Evolutionary conservation across 2,329 filamentous ascomycete species (phyloP).

Genomic region (Ceratocystis cubensis): DNA sequence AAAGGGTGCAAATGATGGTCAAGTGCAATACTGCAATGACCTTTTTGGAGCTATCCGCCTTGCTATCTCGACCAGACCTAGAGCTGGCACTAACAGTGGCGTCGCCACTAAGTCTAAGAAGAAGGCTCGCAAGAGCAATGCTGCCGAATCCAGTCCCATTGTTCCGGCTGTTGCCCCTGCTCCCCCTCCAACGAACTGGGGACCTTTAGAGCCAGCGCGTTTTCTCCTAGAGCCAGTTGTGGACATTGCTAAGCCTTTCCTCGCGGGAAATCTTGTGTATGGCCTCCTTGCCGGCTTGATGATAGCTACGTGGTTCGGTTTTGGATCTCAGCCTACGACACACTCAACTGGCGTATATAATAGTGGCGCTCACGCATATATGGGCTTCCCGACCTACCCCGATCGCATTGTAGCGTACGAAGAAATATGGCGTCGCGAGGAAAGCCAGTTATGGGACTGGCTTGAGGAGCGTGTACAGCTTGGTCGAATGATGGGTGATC

Average conservation of each 20-base stretch:
- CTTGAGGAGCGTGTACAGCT: slow-evolving; percentile 74
- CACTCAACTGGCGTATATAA: slow-evolving; percentile 25
- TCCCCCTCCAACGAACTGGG: slow-evolving; percentile 49
- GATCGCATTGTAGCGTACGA: slow-evolving; percentile 76
- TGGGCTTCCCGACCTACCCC: slow-evolving; percentile 36
- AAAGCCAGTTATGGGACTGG: slow-evolving; percentile 87
- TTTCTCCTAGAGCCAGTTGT: slow-evolving; percentile 55
- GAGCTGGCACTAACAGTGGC: slow-evolving; percentile 35
- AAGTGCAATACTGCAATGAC: slow-evolving; percentile 69
- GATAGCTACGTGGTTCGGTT: slow-evolving; percentile 61
- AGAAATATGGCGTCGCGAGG: slow-evolving; percentile 80
- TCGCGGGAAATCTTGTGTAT: slow-evolving; percentile 67
- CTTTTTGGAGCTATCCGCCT: slow-evolving; percentile 61
- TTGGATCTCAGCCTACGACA: slow-evolving; percentile 36
- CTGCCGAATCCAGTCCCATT: slow-evolving; percentile 32
- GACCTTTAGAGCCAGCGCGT: slow-evolving; percentile 66
- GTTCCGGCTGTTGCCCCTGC: slow-evolving; percentile 31
- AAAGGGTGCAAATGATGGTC: slow-evolving; percentile 85
- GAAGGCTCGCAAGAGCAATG: slow-evolving; percentile 43
- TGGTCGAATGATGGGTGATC: slow-evolving; percentile 40
- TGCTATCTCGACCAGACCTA: slow-evolving; percentile 54
- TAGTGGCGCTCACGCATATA: slow-evolving; percentile 25
- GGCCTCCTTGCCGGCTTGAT: slow-evolving; percentile 61
- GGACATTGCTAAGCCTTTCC: slow-evolving; percentile 56
- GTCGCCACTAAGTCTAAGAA: slow-evolving; percentile 47